A percentile compares a stretch with the other conserved stretches of the same genome.
phyloP scores from a whole-genome alignment of 2,329 filamentous ascomycete genomes.

The Gremmenia infestans region DNA sequence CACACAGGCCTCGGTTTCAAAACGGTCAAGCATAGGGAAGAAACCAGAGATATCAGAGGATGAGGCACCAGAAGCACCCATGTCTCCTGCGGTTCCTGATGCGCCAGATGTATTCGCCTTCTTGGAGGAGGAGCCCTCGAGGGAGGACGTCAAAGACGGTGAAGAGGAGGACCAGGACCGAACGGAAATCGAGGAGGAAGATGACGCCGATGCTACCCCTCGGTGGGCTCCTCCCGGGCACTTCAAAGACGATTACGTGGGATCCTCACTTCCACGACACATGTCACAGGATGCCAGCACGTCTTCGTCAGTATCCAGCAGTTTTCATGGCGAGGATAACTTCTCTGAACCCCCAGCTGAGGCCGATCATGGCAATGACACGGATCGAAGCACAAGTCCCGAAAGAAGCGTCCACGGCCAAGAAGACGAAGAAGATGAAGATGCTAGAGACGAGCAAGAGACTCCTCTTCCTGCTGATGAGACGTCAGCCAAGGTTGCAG shows the following conservation, averaged over 20 bases:
- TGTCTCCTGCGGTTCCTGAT: conserved; percentile 29
- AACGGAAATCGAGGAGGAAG: conserved; percentile 1
- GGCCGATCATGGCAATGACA: conserved; percentile 37
- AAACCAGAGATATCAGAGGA: conserved; percentile 9
- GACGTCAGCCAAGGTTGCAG: conserved; percentile 27
- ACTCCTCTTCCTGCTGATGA: conserved; percentile 13
- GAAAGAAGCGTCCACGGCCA: conserved; percentile 36
- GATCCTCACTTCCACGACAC: conserved; percentile 8
- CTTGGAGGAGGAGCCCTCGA: conserved; percentile 19
- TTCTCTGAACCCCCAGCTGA: conserved; percentile 33
- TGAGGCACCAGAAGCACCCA: conserved; percentile 10
- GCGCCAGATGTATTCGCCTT: conserved; percentile 28
- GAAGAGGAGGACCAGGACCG: neutral
- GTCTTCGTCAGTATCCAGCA: conserved; percentile 30
- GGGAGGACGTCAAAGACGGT: neutral
- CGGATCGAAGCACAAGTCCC: conserved; percentile 41
- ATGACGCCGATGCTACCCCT: conserved; percentile 5
- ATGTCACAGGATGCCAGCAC: conserved; percentile 29
- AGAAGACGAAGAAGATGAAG: conserved; percentile 7
- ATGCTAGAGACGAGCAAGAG: neutral
- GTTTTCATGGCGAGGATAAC: conserved; percentile 32
- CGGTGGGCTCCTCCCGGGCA: conserved; percentile 15
- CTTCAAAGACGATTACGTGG: conserved; percentile 4
- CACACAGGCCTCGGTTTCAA: conserved; percentile 32
- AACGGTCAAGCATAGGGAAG: conserved; percentile 15